phyloP scores from a whole-genome alignment of 345 rosid genomes.

The Jatropha curcas region DNA sequence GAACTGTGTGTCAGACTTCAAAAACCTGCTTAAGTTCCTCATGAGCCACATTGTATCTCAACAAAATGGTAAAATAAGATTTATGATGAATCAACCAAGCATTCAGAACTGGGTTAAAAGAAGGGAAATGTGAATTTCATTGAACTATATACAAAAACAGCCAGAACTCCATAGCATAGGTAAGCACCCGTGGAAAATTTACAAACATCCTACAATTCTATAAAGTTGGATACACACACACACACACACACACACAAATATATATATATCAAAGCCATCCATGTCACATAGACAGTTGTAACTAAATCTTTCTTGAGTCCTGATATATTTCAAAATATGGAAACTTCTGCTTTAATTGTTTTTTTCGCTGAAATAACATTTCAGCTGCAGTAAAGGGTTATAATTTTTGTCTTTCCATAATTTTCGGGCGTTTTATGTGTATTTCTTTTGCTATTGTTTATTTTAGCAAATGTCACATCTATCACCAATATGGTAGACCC shows the following conservation, averaged over 20 bases:
- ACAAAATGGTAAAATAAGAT: neutral
- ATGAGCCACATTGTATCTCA: neutral
- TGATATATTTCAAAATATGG: too few relatives aligned
- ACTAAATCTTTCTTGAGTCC: too few relatives aligned
- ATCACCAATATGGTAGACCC: too few relatives aligned
- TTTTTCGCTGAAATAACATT: neutral
- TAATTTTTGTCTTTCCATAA: neutral
- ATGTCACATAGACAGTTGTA: too few relatives aligned
- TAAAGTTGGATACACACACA: too few relatives aligned
- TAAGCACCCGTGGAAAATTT: neutral
- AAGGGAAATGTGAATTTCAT: neutral
- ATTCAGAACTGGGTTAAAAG: neutral
- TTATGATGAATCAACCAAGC: neutral
- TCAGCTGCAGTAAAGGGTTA: neutral
- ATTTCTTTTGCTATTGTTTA: neutral
- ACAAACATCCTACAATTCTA: neutral
- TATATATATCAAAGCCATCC: too few relatives aligned
- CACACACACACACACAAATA: too few relatives aligned
- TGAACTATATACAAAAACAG: neutral
- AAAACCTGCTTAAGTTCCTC: neutral
- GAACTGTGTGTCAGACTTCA: conserved; percentile 16
- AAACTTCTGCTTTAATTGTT: too few relatives aligned
- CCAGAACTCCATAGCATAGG: neutral
- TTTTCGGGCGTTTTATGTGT: too few relatives aligned
- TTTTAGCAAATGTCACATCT: neutral